Percentiles rank a stretch among this genome's conserved stretches.
Conservation (phyloP, 73 alveolate species). For the Uronychia setigera region DNA sequence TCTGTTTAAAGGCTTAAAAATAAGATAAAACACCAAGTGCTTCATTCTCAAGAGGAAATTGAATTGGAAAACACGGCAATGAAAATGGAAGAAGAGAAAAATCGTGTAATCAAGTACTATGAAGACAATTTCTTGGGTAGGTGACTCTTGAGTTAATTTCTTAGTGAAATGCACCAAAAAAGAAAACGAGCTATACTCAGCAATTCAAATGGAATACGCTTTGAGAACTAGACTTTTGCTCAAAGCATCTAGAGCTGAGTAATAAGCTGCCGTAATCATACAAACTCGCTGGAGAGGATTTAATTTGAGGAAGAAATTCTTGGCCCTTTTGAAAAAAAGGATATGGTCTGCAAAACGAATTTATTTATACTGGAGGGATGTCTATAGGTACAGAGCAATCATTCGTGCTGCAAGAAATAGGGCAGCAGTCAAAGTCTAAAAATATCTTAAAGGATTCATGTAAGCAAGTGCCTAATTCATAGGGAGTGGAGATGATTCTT, state of each 20-base stretch:
- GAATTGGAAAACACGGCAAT: background rate
- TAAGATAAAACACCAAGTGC: too few species aligned
- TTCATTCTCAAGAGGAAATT: background rate
- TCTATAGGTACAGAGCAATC: background rate
- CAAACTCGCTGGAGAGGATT: background rate
- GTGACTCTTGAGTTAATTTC: background rate
- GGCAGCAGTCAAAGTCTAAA: background rate
- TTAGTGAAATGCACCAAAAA: background rate
- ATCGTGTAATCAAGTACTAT: background rate
- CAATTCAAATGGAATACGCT: background rate
- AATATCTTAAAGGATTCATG: background rate
- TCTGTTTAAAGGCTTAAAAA: too few species aligned
- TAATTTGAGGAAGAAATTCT: background rate
- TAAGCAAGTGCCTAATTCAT: background rate
- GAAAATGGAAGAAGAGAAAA: background rate
- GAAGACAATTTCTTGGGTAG: background rate
- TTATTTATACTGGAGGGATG: background rate
- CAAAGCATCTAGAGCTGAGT: background rate
- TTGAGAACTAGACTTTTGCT: background rate
- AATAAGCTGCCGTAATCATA: background rate
- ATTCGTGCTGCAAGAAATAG: too few species aligned
- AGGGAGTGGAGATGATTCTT: background rate
- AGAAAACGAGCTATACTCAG: background rate
- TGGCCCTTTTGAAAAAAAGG: background rate
- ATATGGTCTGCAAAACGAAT: background rate